These are phyloP conservation scores for Agroathelia rolfsii DNA, from an alignment of 1,284 basidiomycete genomes.

Conservation along the genomic window DNA sequence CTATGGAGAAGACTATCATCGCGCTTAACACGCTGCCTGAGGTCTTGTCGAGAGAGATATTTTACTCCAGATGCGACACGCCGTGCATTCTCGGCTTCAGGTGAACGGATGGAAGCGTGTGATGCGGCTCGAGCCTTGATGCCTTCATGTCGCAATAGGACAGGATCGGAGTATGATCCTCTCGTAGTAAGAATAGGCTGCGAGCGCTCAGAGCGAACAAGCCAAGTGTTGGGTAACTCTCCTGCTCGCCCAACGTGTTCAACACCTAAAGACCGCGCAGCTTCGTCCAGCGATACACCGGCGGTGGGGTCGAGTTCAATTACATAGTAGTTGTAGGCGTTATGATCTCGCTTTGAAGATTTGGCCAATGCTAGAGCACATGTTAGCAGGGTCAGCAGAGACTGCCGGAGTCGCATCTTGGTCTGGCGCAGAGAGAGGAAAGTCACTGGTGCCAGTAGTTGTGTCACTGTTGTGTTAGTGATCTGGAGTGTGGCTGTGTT, in stretches of 20 bases:
- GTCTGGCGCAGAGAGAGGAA: no score
- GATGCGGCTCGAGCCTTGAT: conserved; percentile 30
- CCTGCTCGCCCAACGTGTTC: conserved; percentile 86
- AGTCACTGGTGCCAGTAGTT: no score
- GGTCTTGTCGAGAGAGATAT: conserved; percentile 47
- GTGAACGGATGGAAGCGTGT: conserved; percentile 27
- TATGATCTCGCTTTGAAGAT: conserved; percentile 49
- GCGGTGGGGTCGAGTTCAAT: conserved; percentile 58
- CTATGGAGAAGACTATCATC: conserved; percentile 17
- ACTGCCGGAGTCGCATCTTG: no score
- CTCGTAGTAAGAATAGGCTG: conserved; percentile 23
- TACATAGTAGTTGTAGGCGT: conserved; percentile 86
- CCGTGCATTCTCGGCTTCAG: conserved; percentile 27
- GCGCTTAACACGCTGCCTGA: conserved; percentile 57
- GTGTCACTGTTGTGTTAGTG: no score
- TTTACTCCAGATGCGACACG: conserved; percentile 44
- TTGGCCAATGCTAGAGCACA: no score
- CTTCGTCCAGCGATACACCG: conserved; percentile 44
- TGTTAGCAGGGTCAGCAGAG: no score
- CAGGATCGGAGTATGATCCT: no score
- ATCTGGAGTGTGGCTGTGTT: no score
- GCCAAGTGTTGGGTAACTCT: conserved; percentile 76
- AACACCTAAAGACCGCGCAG: conserved; percentile 59
- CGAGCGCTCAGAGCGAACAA: conserved; percentile 58
- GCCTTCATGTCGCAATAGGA: conserved; percentile 40